Base-by-base conservation (phyloP, 2,329 filamentous ascomycete species). In the Colletotrichum sp. region DNA sequence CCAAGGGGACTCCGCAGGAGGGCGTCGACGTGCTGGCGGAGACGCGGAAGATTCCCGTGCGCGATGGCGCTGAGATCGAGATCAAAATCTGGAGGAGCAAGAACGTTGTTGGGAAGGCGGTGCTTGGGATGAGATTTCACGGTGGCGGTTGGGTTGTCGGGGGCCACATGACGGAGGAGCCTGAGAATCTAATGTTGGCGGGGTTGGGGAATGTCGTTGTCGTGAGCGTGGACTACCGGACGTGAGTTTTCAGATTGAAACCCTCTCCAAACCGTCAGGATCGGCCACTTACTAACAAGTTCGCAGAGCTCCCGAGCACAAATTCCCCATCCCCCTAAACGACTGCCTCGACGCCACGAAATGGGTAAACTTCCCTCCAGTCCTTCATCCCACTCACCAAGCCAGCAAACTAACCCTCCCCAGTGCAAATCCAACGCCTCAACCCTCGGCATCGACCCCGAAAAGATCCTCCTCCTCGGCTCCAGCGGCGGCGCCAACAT, bases 131-230 rank as follows among this genome's bases (percentile, higher is more conserved):
- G 73, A 78, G 84, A 43, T 83, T 83, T 75, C 84, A 85, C 67
- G 84, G 84, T n/a, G 83, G 84, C 10, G 84, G 83, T 12, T 83
- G 81, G 81, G 78, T 79, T 2, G 79, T 85, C 12, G 83, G 84
- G 24, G 73, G 79, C 3, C 83, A 85, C 38, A 80, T 80, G 71
- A 81, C 80, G 7, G 84, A 86, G 65, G 80, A 81, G 36, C 78
- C 79, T 2, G 84, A 85, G 80, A 85, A 83, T 64, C 69, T 84
- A 55, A 79, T 84, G 38, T 79, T 83, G 16, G 84, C 82, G 0
- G 81, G 77, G 13, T 77, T 79, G 65, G 80, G 80, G 26, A 79
- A 83, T 28, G 82, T 83, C 1, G 82, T 86, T 3, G 82, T 85
- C 6, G 80, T 84, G 30, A 85, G 83, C 58, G 80, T 86, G 7